A percentile compares a stretch with the other conserved stretches of the same genome.
phyloP scores from a whole-genome alignment of 495 filamentous ascomycete genomes.

The Aspergillus taichungensis region DNA sequence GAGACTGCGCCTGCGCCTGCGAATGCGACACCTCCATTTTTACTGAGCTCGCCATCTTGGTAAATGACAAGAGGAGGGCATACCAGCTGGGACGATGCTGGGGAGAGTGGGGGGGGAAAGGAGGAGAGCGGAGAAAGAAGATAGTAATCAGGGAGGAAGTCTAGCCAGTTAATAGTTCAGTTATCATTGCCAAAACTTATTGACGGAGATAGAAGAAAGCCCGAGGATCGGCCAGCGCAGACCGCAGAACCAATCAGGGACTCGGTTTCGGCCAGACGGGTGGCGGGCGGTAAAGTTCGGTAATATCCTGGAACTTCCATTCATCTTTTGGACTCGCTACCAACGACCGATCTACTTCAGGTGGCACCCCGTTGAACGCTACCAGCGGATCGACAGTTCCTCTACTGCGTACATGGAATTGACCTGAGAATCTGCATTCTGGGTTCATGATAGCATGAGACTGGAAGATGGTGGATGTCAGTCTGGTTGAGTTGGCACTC shows the following conservation, averaged over 20 bases:
- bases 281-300: constrained; percentile 14
- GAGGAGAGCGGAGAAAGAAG: constrained; percentile 2
- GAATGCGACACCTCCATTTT: constrained; percentile 28
- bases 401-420: too few relatives aligned
- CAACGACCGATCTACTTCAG: too few relatives aligned
- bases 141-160: constrained; percentile 5
- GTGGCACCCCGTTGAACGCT: too few relatives aligned
- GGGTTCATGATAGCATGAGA: too few relatives aligned
- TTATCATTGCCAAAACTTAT: too few relatives aligned
- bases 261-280: constrained; percentile 20
- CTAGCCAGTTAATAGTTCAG: constrained; percentile 20
- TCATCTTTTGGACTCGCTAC: too few relatives aligned
- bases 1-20: constrained; percentile 14
- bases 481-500: too few relatives aligned
- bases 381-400: too few relatives aligned
- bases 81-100: constrained; percentile 7
- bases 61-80: constrained; percentile 14
- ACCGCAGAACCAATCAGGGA: constrained; percentile 27
- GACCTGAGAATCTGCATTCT: too few relatives aligned
- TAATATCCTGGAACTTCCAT: background rate
- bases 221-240: constrained; percentile 16
- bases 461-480: too few relatives aligned
- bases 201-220: constrained; percentile 29
- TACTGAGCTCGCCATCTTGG: constrained; percentile 33
- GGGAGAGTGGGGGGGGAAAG: constrained; percentile 2